Evolutionary conservation across 306 rosid species (phyloP).

Genomic region (Phaseolus lunatus): DNA sequence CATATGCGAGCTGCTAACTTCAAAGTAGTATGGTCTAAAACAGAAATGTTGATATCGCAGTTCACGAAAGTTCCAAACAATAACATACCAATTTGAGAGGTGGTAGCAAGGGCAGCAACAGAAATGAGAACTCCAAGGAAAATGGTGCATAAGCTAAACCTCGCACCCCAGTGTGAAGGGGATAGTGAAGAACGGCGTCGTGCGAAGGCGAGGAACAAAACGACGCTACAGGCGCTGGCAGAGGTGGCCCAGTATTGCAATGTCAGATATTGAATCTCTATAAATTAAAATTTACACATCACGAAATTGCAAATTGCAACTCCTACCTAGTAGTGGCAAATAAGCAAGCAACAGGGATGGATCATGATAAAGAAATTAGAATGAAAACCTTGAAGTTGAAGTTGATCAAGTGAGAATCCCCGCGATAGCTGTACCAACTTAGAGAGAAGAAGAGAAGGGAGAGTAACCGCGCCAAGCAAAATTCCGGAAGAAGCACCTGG

Average conservation of each 20-base stretch:
- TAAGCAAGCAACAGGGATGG: not conserved
- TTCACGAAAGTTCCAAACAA: constrained; percentile 11
- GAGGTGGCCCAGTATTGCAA: constrained; percentile 91
- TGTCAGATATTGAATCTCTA: constrained; percentile 79
- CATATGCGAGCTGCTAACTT: not conserved
- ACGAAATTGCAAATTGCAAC: constrained; percentile 26
- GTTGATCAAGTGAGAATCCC: constrained; percentile 59
- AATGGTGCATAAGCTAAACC: constrained; percentile 55
- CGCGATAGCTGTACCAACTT: constrained; percentile 73
- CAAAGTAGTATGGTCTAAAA: not conserved
- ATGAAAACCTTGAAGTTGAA: constrained; percentile 62
- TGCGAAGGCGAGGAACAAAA: constrained; percentile 59
- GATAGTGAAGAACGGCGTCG: constrained; percentile 37
- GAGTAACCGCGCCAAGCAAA: constrained; percentile 76
- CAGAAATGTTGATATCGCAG: constrained; percentile 1
- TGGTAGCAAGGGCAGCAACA: constrained; percentile 56
- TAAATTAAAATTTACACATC: constrained; percentile 42
- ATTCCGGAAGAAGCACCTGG: constrained; percentile 88
- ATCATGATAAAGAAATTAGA: not conserved
- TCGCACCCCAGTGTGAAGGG: constrained; percentile 51
- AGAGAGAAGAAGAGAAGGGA: constrained; percentile 82
- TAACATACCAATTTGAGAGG: constrained; percentile 63
- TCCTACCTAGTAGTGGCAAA: not conserved
- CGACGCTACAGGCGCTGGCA: constrained; percentile 73
- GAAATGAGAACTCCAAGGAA: constrained; percentile 57